Base-by-base conservation (phyloP, 306 rosid species). In the Pyrus bretschneideri region DNA sequence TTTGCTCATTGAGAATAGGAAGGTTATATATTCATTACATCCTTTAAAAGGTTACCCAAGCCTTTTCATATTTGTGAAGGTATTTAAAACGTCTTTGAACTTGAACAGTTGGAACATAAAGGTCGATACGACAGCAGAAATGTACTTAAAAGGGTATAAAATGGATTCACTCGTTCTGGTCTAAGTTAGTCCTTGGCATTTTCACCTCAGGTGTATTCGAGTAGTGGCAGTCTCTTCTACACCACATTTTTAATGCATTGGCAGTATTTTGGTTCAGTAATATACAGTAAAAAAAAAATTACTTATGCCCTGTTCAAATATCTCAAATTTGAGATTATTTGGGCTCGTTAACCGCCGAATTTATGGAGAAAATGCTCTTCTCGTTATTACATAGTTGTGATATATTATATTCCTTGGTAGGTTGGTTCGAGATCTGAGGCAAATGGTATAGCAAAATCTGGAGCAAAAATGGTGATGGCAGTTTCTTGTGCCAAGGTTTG, bases 401-500 rank as follows among this genome's bases (percentile, higher is more conserved):
- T 40, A 5, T 27, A 11, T 58, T 15, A 25, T 73, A 42, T 73
- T 11, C 57, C 8, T 22, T n/a, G 6, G 54, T 75, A 94, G 98
- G 98, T 92, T 83, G 98, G 98, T 64, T 92, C 97, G 44, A 90
- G 84, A 87, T 92, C 98, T 11, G 98, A 95, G 87, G 97, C 98
- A 84, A 84, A 85, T 76, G 98, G 98, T 60, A 92, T 95, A 65
- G 98, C 97, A 46, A 95, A 95, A 76, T 87, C 98, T 35, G 97
- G 97, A 73, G 97, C 98, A n/a, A 95, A 95, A 84, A 88, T 95
- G 96, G 98, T 92, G 79, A 92, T 92, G 98, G 98, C 98, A 74
- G 98, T 92, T 77, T 90, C 98, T 74, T 95, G 98, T 75, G 96
- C 98, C 52, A 95, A 95, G 98, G 98, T 95, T 69, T 40, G 87